Percentiles rank a stretch among this genome's conserved stretches.
These are phyloP conservation scores for Rhodotorula paludigena DNA, from an alignment of 768 basidiomycete species.

Conservation along the genomic window DNA sequence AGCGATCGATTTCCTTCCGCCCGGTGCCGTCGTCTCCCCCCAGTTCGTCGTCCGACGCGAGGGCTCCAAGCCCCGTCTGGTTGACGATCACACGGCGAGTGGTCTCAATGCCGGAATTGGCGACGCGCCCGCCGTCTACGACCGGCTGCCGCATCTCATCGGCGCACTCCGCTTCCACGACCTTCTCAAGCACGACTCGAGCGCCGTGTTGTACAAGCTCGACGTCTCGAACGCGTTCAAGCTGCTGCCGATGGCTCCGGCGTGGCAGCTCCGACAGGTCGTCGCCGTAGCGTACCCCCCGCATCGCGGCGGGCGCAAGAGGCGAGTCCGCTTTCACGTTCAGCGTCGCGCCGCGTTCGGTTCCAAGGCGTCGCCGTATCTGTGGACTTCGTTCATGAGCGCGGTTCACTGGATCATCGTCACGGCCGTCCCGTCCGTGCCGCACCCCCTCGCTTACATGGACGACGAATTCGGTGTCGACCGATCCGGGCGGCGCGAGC, in stretches of 20 bases:
- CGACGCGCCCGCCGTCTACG: not conserved
- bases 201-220: not conserved
- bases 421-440: not conserved
- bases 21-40: not conserved
- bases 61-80: not conserved
- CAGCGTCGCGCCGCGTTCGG: not conserved
- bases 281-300: not conserved
- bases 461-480: slow-evolving; percentile 4
- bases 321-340: not conserved
- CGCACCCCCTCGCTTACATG: not conserved
- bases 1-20: not conserved
- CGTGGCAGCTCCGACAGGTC: slow-evolving; percentile 1
- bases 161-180: not conserved
- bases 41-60: not conserved
- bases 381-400: slow-evolving; percentile 1
- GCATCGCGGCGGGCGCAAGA: too few relatives aligned
- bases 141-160: not conserved
- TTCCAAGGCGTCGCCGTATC: not conserved
- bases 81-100: not conserved
- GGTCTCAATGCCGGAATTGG: not conserved
- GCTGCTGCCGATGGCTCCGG: not conserved
- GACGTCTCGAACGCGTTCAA: slow-evolving; percentile 6
- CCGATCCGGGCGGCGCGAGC: not conserved
- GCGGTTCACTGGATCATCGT: not conserved
- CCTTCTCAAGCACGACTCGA: not conserved